Evolutionary conservation across 768 basidiomycete genomes (phyloP).

Genomic region (Tulasnella sp.): DNA sequence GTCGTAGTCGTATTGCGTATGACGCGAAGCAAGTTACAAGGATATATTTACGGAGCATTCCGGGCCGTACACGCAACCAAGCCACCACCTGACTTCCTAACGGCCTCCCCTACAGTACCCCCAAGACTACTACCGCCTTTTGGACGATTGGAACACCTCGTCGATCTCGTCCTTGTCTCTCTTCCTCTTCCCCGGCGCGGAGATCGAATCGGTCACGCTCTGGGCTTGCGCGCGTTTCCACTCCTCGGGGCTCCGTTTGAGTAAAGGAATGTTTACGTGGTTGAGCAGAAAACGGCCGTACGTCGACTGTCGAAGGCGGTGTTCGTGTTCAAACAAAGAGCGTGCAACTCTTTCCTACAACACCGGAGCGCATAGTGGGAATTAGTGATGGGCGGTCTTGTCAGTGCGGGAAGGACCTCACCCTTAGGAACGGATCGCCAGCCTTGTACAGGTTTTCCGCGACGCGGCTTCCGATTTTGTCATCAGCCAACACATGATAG

Average conservation of each 20-base stretch:
- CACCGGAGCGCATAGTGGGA: too few species aligned
- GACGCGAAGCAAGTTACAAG: not conserved
- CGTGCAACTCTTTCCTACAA: constrained; percentile 88
- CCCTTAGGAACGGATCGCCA: constrained; percentile 89
- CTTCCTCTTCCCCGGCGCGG: constrained; percentile 6
- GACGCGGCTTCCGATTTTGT: constrained; percentile 81
- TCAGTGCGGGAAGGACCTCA: constrained; percentile 27
- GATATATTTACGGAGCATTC: not conserved
- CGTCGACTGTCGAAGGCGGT: constrained; percentile 58
- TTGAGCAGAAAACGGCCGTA: constrained; percentile 83
- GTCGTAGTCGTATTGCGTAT: not conserved
- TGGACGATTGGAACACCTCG: constrained; percentile 18
- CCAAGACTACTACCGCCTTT: not conserved
- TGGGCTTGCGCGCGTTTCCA: constrained; percentile 60
- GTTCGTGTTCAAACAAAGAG: constrained; percentile 61
- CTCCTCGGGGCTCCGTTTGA: constrained; percentile 67
- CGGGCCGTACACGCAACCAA: not conserved
- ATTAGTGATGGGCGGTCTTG: not conserved
- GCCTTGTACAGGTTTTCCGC: constrained; percentile 84
- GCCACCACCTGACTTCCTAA: not conserved
- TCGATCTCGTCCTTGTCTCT: constrained; percentile 24
- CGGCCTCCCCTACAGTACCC: not conserved
- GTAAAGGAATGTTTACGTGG: constrained; percentile 63
- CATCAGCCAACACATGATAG: constrained; percentile 73
- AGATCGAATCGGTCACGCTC: not conserved